Evolutionary conservation across 2,329 filamentous ascomycete species (phyloP).

Genomic region (Penicillium sp.): DNA sequence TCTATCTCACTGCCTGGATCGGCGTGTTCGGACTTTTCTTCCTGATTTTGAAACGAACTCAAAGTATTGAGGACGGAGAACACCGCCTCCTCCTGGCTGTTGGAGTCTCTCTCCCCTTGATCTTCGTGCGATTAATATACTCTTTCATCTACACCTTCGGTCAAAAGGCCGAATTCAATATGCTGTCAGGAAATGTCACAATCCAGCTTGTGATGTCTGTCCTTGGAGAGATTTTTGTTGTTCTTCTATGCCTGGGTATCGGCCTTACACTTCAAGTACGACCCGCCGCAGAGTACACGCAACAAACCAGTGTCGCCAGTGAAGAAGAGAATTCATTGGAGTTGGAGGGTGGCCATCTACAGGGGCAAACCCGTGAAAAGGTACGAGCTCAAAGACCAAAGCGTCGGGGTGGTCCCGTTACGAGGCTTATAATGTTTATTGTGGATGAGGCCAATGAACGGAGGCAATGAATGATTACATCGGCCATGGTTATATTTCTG

Average conservation of each 20-base stretch:
- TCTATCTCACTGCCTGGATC: conserved; percentile 3
- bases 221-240: conserved; percentile 26
- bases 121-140: conserved; percentile 27
- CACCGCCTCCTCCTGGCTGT: conserved; percentile 24
- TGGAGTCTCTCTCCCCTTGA: conserved; percentile 22
- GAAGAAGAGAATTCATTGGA: not conserved
- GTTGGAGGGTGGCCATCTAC: not conserved
- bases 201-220: conserved; percentile 26
- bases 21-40: not conserved
- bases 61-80: conserved; percentile 23
- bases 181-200: conserved; percentile 18
- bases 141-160: conserved; percentile 24
- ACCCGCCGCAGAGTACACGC: not conserved
- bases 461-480: not conserved
- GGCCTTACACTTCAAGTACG: conserved; percentile 17
- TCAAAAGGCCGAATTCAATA: conserved; percentile 18
- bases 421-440: not conserved
- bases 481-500: not conserved
- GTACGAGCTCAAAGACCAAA: not conserved
- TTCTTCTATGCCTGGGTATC: conserved; percentile 21
- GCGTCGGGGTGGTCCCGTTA: not conserved
- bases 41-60: conserved; percentile 15
- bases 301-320: not conserved
- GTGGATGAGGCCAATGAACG: not conserved
- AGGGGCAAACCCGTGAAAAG: not conserved